Evolutionary conservation across 176 grass and related monocot genomes (phyloP), one percentile per base, ranked within the genome.

Genomic region (Rhynchospora pubera): DNA sequence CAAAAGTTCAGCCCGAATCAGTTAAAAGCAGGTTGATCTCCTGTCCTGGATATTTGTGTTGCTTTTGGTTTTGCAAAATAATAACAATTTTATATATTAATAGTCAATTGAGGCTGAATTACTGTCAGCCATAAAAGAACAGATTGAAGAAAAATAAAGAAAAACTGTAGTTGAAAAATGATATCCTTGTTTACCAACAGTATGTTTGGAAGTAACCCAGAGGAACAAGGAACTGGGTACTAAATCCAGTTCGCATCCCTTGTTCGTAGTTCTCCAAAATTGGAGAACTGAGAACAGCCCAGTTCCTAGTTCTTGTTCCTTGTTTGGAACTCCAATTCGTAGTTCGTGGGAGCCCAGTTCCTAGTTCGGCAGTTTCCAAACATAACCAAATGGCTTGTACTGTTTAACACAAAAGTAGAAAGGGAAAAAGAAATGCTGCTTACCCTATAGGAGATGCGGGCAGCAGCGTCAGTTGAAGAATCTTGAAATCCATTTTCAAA

Each of bases 401-500:
- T 69, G 43, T 82, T 83, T 62, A 24, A 18, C 62, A 46, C 15
- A 19, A 5, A 13, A 65, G 44, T n/a, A 50, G 42, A 60, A 59
- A 58, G 4, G 50, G 14, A 50, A 57, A 51, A 32, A 28, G 26
- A 52, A 51, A 44, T 65, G 44, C 66, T 62, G 42, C 81, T 59
- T 67, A 90, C 92, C 90, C 85, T 94, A 79, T 90, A 98, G 77
- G 96, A 95, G 83, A 91, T 91, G 77, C 96, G 94, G 0, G 96
- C 82, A 64, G 91, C 96, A 8, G 60, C 62, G 69, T 98, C 92
- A 42, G 87, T 87, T 45, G 79, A 86, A 0, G 22, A 24, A 79
- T 94, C 90, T 13, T 77, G 82, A 82, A 98, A 98, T 65, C 96
- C 90, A 67, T 87, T 90, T 69, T 84, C 85, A 76, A 95, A 91